Evolutionary conservation across 495 filamentous ascomycete genomes (phyloP).

Genomic region (Astrocystis sublimbata): DNA sequence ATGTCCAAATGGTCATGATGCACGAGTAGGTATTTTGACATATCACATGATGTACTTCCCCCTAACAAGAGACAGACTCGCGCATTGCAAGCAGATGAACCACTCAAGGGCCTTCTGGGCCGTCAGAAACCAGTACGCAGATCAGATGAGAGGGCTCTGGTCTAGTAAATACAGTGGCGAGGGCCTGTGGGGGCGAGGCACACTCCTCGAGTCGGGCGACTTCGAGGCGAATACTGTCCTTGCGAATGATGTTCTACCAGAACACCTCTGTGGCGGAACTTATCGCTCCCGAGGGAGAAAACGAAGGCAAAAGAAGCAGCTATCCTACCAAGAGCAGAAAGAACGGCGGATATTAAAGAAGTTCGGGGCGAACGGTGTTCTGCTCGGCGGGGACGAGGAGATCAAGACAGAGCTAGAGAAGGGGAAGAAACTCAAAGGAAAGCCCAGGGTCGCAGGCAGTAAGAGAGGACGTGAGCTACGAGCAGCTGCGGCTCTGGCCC

Average conservation of each 20-base stretch:
- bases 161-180: conserved; percentile 67
- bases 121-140: conserved; percentile 65
- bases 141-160: conserved; percentile 66
- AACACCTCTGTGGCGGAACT: conserved; percentile 69
- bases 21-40: conserved; percentile 48
- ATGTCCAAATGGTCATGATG: conserved; percentile 87
- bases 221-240: conserved; percentile 54
- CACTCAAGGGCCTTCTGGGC: conserved; percentile 73
- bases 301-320: conserved; percentile 52
- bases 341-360: conserved; percentile 69
- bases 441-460: conserved; percentile 71
- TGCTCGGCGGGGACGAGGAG: conserved; percentile 66
- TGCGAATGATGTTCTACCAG: conserved; percentile 55
- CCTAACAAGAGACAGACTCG: conserved; percentile 50
- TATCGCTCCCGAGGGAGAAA: conserved; percentile 57
- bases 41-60: background rate
- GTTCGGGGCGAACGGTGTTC: conserved; percentile 67
- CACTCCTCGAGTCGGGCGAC: conserved; percentile 56
- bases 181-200: conserved; percentile 73
- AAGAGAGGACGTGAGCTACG: conserved; percentile 70
- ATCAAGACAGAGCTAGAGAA: conserved; percentile 64
- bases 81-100: conserved; percentile 84
- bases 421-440: conserved; percentile 58
- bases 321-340: conserved; percentile 63
- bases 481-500: conserved; percentile 72